Evolutionary conservation across 495 filamentous ascomycete species (phyloP).

Genomic region (Penicillium goetzii): DNA sequence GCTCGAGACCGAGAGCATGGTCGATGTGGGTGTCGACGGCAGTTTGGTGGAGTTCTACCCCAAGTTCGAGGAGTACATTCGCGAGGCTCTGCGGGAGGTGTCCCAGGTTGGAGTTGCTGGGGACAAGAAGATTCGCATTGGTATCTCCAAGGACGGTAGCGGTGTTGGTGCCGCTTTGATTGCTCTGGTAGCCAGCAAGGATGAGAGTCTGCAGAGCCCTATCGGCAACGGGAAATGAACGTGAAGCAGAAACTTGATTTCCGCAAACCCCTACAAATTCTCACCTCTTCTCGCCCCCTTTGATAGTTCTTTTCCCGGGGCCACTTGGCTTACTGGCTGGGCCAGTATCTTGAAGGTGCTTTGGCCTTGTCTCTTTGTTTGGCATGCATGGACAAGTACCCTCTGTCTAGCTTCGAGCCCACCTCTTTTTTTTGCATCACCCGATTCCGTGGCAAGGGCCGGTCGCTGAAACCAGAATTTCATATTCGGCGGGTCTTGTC

Average conservation of each 20-base stretch:
- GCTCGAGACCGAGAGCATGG: conserved; percentile 62
- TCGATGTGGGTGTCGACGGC: conserved; percentile 92
- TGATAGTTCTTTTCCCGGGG: neutral
- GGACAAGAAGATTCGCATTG: conserved; percentile 82
- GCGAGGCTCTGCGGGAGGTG: conserved; percentile 71
- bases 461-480: conserved; percentile 20
- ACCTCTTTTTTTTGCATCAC: conserved; percentile 7
- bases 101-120: conserved; percentile 71
- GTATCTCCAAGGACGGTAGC: conserved; percentile 90
- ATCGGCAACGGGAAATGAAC: conserved; percentile 19
- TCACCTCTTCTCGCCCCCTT: conserved; percentile 6
- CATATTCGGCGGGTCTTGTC: conserved; percentile 1
- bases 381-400: conserved; percentile 2
- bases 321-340: conserved; percentile 9
- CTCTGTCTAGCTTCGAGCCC: neutral
- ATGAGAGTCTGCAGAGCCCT: conserved; percentile 30
- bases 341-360: conserved; percentile 12
- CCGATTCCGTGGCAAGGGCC: conserved; percentile 7
- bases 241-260: neutral
- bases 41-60: conserved; percentile 92
- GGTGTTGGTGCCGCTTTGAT: conserved; percentile 92
- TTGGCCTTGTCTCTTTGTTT: neutral
- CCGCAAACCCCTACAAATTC: neutral
- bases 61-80: conserved; percentile 77
- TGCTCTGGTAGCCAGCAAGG: conserved; percentile 68